Conservation (phyloP, 495 filamentous ascomycete species). For the Aspergillus avenaceus region DNA sequence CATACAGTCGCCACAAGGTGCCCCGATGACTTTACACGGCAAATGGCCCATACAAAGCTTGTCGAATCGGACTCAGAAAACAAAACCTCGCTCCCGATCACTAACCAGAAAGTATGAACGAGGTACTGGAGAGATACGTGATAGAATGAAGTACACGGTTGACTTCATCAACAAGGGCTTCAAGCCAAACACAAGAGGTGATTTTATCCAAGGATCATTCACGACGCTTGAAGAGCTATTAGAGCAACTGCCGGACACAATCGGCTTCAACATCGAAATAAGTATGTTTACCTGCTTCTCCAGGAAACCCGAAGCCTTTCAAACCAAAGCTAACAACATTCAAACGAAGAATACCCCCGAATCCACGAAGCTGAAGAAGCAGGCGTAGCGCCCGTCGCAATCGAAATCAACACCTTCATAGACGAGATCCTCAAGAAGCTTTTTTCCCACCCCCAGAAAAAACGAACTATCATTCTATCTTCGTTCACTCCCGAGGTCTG, state of each 20-base stretch:
- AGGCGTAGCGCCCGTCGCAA: slow-evolving; percentile 24
- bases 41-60: neutral
- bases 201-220: slow-evolving; percentile 33
- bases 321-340: neutral
- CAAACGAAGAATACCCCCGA: slow-evolving; percentile 24
- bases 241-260: slow-evolving; percentile 19
- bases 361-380: slow-evolving; percentile 36
- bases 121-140: slow-evolving; percentile 10
- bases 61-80: slow-evolving; percentile 34
- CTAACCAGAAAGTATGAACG: neutral
- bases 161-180: slow-evolving; percentile 28
- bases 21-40: neutral
- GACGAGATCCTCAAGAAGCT: slow-evolving; percentile 31
- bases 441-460: slow-evolving; percentile 8
- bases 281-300: slow-evolving; percentile 19
- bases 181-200: slow-evolving; percentile 33
- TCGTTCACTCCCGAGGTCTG: slow-evolving; percentile 44
- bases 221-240: slow-evolving; percentile 34
- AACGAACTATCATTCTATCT: slow-evolving; percentile 33
- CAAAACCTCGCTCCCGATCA: slow-evolving; percentile 13
- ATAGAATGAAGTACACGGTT: slow-evolving; percentile 33
- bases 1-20: slow-evolving; percentile 11
- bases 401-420: slow-evolving; percentile 41
- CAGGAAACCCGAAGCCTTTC: too few relatives aligned
- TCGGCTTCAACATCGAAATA: slow-evolving; percentile 38